Base-by-base conservation (phyloP, 108 stramenopile species). In the Nitzschia sp. region DNA sequence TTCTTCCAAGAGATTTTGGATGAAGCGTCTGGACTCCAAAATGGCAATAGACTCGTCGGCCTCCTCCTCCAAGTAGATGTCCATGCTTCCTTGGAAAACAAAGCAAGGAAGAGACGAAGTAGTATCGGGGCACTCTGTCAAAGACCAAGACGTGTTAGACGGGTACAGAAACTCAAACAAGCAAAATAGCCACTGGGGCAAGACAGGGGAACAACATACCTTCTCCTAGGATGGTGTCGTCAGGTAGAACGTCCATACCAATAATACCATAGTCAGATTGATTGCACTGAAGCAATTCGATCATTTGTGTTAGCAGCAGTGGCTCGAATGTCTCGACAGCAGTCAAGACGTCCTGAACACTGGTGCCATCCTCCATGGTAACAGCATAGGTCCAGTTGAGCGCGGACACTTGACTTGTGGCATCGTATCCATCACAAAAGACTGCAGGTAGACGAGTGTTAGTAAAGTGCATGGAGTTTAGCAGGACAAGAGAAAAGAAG, bases 361-460 rank as follows among this genome's bases (percentile, higher is more conserved):
- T 55, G 22, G 15, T 8, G 0, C 8, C 12, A 41, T 17, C 39
- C 9, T 67, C n/a, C 21, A 67, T 29, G 6, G 56, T 48, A 0
- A 68, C 73, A 46, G 73, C 57, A 56, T 75, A 75, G 21, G 34
- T 67, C 73, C 73, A 75, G 19, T 29, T 61, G 10, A 65, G 20
- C 0, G 51, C 46, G 19, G 39, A 54, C 19, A 15, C 14, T 1
- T 1, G 5, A 41, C 57, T 61, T 0, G 72, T 22, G 8, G 72
- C 41, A 57, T 48, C 44, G 6, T 37, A 54, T 46, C 53, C 53
- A 8, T 66, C 66, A 46, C 73, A 75, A 43, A 75, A 46, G 12
- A 56, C 73, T 71, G 52, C 19, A n/a, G 39, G 7, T 20, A 8
- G 12, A 8, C 1, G 29, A 34, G 3, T 34, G 29, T 34, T 5